Base-by-base conservation (phyloP, 2,329 filamentous ascomycete species). In the Chrysoporthe cubensis region DNA sequence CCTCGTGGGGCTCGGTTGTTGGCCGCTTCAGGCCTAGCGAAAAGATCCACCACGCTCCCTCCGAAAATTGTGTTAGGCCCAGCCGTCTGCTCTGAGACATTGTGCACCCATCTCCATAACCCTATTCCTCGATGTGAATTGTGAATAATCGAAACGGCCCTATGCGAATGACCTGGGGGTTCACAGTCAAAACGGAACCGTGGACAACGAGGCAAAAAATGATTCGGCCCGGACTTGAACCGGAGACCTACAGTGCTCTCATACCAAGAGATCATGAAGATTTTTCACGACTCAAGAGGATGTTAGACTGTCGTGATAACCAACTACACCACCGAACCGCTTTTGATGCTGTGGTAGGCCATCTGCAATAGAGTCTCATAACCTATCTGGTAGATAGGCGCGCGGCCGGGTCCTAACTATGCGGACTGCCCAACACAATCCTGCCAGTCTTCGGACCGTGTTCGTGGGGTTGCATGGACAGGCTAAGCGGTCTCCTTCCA, bases 221-320 rank as follows among this genome's bases (percentile, higher is more conserved):
- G 66, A 65, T 68, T 64, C 44, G 46, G 66, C 66, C 62, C 62
- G 56, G 66, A 37, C 54, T 65, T 9, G 57, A 62, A 68, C 66
- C 48, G 66, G 48, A 56, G 66, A 65, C 66, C 66, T 60, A 48
- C 21, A 48, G 58, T 64, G 59, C 14, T 57, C 2, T 18, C 65
- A 57, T 43, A 9, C 11, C 16, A 48, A 7, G 42, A n/a, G n/a
- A 26, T 16, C 3, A 16, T 34, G 26, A 54, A 5, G 2, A 14
- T 46, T 43, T 16, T 2, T 3, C 13, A 50, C 1, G 32, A 34
- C 9, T 42, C 11, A 9, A 5, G 34, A 16, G 3, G 3, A 56
- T 65, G 62, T 68, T 68, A 68, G 56, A 61, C 66, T 57, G 26
- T 44, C 5, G 66, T 65, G 62, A 62, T 65, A 18, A 68, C 62